These are phyloP conservation scores for Plantago coronopus DNA, from an alignment of 305 asterid genomes.

Conservation along the genomic window DNA sequence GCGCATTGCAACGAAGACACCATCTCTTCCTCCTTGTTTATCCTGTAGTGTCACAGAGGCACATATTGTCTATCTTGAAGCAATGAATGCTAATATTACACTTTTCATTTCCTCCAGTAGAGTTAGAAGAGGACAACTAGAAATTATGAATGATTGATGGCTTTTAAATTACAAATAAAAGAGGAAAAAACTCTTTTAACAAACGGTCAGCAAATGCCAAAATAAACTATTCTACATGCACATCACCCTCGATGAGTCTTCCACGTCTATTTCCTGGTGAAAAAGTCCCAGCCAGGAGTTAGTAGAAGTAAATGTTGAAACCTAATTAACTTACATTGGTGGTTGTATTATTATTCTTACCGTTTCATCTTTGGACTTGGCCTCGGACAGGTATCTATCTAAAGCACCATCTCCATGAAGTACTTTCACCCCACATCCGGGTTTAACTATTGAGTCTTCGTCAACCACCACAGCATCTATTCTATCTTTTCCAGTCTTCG, in stretches of 20 bases:
- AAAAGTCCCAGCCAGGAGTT: constrained; percentile 16
- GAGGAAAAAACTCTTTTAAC: constrained; percentile 18
- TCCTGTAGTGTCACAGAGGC: not conserved
- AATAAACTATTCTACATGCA: constrained; percentile 46
- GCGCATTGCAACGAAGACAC: not conserved
- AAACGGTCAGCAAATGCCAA: constrained; percentile 15
- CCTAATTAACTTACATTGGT: not conserved
- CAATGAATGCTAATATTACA: constrained; percentile 2
- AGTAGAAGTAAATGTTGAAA: constrained; percentile 15
- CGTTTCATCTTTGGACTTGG: constrained; percentile 34
- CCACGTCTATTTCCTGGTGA: constrained; percentile 51
- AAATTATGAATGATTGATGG: constrained; percentile 1
- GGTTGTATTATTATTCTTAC: constrained; percentile 29
- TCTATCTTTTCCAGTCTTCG: constrained; percentile 53
- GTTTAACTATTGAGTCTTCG: constrained; percentile 71
- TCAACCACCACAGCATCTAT: constrained; percentile 81
- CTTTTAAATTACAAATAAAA: constrained; percentile 20
- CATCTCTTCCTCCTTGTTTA: not conserved
- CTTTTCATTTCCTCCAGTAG: constrained; percentile 24
- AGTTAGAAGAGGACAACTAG: constrained; percentile 24
- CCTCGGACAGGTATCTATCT: constrained; percentile 51
- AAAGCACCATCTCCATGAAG: constrained; percentile 77
- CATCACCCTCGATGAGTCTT: constrained; percentile 70
- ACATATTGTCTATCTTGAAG: constrained; percentile 16
- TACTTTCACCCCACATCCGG: constrained; percentile 75